These are phyloP conservation scores for Fusarium brachygibbosum DNA, from an alignment of 2,329 filamentous ascomycete species.

Conservation along the genomic window DNA sequence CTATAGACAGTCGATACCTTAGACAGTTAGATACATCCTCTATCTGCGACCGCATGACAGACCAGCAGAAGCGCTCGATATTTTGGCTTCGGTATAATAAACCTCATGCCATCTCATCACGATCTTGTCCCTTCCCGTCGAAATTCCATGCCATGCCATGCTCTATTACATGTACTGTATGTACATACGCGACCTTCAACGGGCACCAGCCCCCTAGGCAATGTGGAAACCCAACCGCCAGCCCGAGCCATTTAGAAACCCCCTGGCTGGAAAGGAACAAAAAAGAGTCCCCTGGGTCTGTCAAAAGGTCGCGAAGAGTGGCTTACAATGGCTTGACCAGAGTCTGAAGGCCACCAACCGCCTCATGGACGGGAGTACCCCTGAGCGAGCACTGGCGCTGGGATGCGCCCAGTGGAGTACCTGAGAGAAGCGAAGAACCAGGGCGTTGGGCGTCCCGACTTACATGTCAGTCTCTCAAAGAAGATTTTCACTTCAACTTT, in stretches of 20 bases:
- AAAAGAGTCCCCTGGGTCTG: slow-evolving; percentile 26
- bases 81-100: slow-evolving; percentile 2
- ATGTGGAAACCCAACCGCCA: slow-evolving; percentile 38
- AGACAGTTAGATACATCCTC: slow-evolving; percentile 1
- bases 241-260: slow-evolving; percentile 37
- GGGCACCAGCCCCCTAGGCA: slow-evolving; percentile 31
- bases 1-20: slow-evolving; percentile 4
- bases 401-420: slow-evolving; percentile 48
- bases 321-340: slow-evolving; percentile 32
- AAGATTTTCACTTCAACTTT: slow-evolving; percentile 20
- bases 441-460: slow-evolving; percentile 30
- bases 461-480: slow-evolving; percentile 39
- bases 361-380: slow-evolving; percentile 41
- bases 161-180: slow-evolving; percentile 25
- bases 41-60: slow-evolving; percentile 39
- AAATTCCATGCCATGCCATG: slow-evolving; percentile 43
- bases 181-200: slow-evolving; percentile 9
- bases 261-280: slow-evolving; percentile 31
- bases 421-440: slow-evolving; percentile 16
- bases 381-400: slow-evolving; percentile 47
- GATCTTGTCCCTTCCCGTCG: slow-evolving; percentile 40
- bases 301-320: slow-evolving; percentile 29
- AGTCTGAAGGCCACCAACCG: slow-evolving; percentile 21
- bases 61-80: slow-evolving; percentile 39
- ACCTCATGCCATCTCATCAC: slow-evolving; percentile 40